Percentiles rank a stretch among this genome's conserved stretches.
These are phyloP conservation scores for Rhodotorula sp. DNA, from an alignment of 1,284 basidiomycete genomes.

Conservation along the genomic window DNA sequence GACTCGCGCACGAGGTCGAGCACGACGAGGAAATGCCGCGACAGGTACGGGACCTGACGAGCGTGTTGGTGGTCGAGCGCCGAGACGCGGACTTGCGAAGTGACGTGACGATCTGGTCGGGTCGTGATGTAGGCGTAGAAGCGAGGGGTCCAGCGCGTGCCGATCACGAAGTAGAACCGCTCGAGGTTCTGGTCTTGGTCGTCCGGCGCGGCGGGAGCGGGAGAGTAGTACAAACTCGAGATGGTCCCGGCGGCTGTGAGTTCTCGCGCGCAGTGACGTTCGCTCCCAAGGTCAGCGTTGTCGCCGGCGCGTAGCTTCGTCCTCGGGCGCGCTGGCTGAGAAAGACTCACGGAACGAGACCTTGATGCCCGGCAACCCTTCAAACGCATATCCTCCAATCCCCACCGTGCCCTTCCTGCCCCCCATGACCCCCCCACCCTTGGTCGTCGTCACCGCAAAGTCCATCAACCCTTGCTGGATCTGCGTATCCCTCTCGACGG, in stretches of 20 bases:
- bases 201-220: neutral
- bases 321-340: too few species aligned
- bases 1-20: neutral
- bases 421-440: neutral
- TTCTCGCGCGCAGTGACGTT: too few species aligned
- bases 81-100: neutral
- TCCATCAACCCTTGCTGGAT: slow-evolving; percentile 6
- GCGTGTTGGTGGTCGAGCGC: slow-evolving; percentile 12
- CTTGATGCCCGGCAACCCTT: neutral
- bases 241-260: slow-evolving; percentile 7
- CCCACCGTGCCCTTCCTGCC: neutral
- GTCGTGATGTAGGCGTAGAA: slow-evolving; percentile 1
- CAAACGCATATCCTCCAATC: slow-evolving; percentile 17
- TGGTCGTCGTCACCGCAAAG: neutral
- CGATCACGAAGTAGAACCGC: slow-evolving; percentile 4
- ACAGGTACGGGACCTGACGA: slow-evolving; percentile 5
- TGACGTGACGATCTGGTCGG: neutral
- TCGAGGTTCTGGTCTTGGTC: neutral
- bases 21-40: slow-evolving; percentile 6
- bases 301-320: neutral
- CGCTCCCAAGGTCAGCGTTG: neutral
- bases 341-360: neutral
- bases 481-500: slow-evolving; percentile 1
- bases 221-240: slow-evolving; percentile 2
- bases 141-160: slow-evolving; percentile 7